Evolutionary conservation across 139 green algal genomes (phyloP).

Genomic region (Chlorella sp.): DNA sequence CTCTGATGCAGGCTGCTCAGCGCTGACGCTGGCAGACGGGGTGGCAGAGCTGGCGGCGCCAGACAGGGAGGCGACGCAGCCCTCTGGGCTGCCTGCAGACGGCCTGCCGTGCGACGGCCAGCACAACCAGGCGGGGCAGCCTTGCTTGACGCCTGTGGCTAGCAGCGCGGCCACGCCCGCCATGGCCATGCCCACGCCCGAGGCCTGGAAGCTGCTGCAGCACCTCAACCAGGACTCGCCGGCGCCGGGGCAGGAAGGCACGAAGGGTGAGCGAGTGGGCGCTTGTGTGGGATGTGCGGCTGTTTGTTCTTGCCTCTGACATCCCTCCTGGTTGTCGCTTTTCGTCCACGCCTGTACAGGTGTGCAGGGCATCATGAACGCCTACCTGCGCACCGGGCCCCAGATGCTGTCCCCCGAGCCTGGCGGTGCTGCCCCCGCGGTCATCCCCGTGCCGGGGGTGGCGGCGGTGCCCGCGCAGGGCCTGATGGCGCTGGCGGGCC

Average conservation of each 20-base stretch:
- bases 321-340: neutral
- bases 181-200: slow-evolving; percentile 7
- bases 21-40: too few relatives aligned
- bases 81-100: too few relatives aligned
- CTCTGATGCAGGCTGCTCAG: too few relatives aligned
- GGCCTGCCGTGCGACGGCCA: too few relatives aligned
- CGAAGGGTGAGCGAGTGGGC: neutral
- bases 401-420: slow-evolving; percentile 44
- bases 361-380: slow-evolving; percentile 28
- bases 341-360: neutral
- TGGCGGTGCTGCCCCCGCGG: neutral
- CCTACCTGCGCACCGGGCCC: slow-evolving; percentile 41
- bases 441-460: slow-evolving; percentile 6
- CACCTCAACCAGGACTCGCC: slow-evolving; percentile 27
- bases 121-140: neutral
- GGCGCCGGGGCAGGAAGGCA: slow-evolving; percentile 5
- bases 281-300: neutral
- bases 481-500: slow-evolving; percentile 10
- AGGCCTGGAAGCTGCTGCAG: slow-evolving; percentile 28
- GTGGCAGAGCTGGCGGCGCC: too few relatives aligned
- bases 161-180: neutral
- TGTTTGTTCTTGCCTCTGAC: neutral
- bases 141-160: neutral
- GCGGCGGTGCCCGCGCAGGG: slow-evolving; percentile 12
- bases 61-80: too few relatives aligned